Evolutionary conservation across 2,329 filamentous ascomycete species (phyloP).

Genomic region (Pleoardoris graminearum): DNA sequence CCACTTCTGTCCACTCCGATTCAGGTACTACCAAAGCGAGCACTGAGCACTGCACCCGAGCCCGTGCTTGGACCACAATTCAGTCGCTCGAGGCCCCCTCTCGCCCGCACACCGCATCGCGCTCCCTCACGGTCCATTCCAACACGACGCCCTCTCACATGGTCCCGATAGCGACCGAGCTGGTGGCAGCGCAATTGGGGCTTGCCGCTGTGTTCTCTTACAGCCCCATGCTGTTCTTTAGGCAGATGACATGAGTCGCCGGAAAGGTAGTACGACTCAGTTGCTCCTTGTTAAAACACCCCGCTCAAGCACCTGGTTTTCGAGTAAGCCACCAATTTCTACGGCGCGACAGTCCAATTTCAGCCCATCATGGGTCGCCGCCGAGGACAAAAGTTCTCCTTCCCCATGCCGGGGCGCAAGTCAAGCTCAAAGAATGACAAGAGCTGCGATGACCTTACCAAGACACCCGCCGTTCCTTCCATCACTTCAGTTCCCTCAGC

Average conservation of each 20-base stretch:
- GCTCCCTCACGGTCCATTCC: slow-evolving; percentile 3
- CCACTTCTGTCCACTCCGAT: not conserved
- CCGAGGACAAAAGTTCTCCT: slow-evolving; percentile 42
- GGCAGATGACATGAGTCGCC: slow-evolving; percentile 9
- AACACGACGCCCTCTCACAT: slow-evolving; percentile 2
- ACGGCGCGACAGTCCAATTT: slow-evolving; percentile 12
- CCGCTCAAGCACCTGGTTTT: slow-evolving; percentile 32
- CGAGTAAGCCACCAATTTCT: slow-evolving; percentile 29
- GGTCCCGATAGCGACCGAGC: slow-evolving; percentile 3
- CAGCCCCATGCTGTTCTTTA: slow-evolving; percentile 7
- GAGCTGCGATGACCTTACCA: slow-evolving; percentile 19
- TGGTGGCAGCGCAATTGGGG: slow-evolving; percentile 8
- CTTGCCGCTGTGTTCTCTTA: slow-evolving; percentile 7
- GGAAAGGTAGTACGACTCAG: slow-evolving; percentile 31
- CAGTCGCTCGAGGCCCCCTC: slow-evolving; percentile 29
- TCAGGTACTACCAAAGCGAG: slow-evolving; percentile 1
- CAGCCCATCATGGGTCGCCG: slow-evolving; percentile 33
- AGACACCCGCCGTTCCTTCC: slow-evolving; percentile 2
- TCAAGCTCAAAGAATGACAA: slow-evolving; percentile 25
- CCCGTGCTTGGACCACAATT: slow-evolving; percentile 9
- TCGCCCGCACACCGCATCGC: slow-evolving; percentile 37
- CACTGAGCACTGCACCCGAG: not conserved
- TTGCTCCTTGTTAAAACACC: slow-evolving; percentile 16
- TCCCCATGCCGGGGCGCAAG: slow-evolving; percentile 41
- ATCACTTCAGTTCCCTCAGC: slow-evolving; percentile 11